Evolutionary conservation across 768 basidiomycete genomes (phyloP).

Genomic region (Xerocomus brunneocitrinus): DNA sequence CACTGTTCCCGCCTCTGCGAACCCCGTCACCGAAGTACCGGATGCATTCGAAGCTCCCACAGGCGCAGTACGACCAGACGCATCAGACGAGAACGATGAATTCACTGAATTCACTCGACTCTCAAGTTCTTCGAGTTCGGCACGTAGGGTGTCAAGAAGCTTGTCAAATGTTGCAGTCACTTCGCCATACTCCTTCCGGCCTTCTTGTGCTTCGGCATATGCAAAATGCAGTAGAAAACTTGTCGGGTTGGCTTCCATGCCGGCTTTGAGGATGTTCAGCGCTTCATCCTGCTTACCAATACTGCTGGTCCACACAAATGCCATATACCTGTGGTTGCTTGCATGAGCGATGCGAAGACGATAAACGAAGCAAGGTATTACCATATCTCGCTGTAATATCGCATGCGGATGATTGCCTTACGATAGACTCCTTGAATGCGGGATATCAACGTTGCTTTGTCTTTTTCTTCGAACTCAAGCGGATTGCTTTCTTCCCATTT

Average conservation of each 20-base stretch:
- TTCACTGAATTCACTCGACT: slow-evolving; percentile 36
- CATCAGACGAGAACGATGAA: slow-evolving; percentile 37
- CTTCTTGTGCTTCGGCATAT: slow-evolving; percentile 70
- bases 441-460: slow-evolving; percentile 57
- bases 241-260: slow-evolving; percentile 82
- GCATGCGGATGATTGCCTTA: slow-evolving; percentile 87
- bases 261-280: slow-evolving; percentile 70
- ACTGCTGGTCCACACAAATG: slow-evolving; percentile 74
- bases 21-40: slow-evolving; percentile 8
- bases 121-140: slow-evolving; percentile 60
- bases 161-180: slow-evolving; percentile 70
- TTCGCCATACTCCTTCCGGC: slow-evolving; percentile 56
- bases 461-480: slow-evolving; percentile 84
- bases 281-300: slow-evolving; percentile 82
- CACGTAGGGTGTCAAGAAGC: slow-evolving; percentile 63
- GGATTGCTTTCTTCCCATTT: slow-evolving; percentile 97
- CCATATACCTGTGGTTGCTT: slow-evolving; percentile 71
- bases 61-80: slow-evolving; percentile 24
- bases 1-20: slow-evolving; percentile 29
- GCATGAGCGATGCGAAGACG: slow-evolving; percentile 10
- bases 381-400: slow-evolving; percentile 96
- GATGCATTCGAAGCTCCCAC: slow-evolving; percentile 19
- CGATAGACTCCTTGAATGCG: slow-evolving; percentile 81
- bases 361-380: slow-evolving; percentile 28
- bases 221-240: slow-evolving; percentile 92